phyloP scores from a whole-genome alignment of 331 rosid genomes.

The Prunus yedoensis region DNA sequence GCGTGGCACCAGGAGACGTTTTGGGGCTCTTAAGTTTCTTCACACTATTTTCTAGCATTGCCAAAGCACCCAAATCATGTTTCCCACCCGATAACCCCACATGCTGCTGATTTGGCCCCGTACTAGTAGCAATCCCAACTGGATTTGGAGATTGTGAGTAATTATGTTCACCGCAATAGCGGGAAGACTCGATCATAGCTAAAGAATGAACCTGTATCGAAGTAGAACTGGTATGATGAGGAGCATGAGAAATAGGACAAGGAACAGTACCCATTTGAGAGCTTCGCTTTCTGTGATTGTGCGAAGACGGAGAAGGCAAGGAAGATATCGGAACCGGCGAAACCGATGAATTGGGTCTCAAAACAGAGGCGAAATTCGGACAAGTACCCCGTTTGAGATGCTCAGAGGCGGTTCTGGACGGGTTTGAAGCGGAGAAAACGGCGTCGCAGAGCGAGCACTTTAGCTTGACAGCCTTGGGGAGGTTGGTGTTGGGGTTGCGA shows the following conservation, averaged over 20 bases:
- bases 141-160: constrained; percentile 46
- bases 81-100: constrained; percentile 86
- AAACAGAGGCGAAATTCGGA: constrained; percentile 64
- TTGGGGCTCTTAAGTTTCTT: constrained; percentile 81
- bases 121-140: constrained; percentile 33
- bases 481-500: constrained; percentile 51
- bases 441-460: constrained; percentile 82
- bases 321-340: constrained; percentile 80
- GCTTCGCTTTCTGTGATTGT: constrained; percentile 62
- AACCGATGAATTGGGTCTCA: constrained; percentile 48
- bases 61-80: constrained; percentile 79
- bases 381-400: constrained; percentile 91
- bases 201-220: constrained; percentile 55
- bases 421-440: constrained; percentile 91
- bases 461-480: constrained; percentile 87
- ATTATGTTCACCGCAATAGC: constrained; percentile 40
- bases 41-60: constrained; percentile 88
- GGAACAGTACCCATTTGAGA: constrained; percentile 40
- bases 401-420: constrained; percentile 91
- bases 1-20: constrained; percentile 51
- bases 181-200: constrained; percentile 68
- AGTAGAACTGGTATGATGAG: constrained; percentile 7
- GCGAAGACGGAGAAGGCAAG: constrained; percentile 52
- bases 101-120: constrained; percentile 44
- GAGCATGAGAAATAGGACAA: constrained; percentile 29